Percentiles rank a stretch among this genome's conserved stretches.
Conservation (phyloP, 2,329 filamentous ascomycete species). For the Colletotrichum chlorophyti region DNA sequence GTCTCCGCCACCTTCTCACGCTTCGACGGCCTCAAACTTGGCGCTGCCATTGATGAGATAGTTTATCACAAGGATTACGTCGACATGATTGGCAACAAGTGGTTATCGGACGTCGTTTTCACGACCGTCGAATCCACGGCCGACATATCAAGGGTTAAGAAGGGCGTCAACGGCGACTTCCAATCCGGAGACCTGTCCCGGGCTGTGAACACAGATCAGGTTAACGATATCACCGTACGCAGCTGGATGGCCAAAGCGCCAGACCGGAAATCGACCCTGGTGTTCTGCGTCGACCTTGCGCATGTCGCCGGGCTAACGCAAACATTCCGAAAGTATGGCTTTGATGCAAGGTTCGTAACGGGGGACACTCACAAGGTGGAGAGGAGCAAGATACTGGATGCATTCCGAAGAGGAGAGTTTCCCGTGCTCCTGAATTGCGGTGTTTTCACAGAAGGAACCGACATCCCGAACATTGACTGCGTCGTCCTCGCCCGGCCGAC, state of each 20-base stretch:
- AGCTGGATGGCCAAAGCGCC: constrained; percentile 83
- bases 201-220: constrained; percentile 80
- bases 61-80: constrained; percentile 86
- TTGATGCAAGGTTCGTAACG: constrained; percentile 89
- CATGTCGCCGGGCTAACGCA: constrained; percentile 80
- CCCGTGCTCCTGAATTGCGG: constrained; percentile 94
- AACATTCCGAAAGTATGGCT: constrained; percentile 76
- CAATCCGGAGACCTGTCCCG: constrained; percentile 76
- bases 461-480: constrained; percentile 97
- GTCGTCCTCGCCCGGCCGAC: constrained; percentile 88
- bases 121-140: constrained; percentile 88
- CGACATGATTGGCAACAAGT: constrained; percentile 82
- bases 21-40: constrained; percentile 83
- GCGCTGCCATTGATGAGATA: constrained; percentile 89
- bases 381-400: constrained; percentile 73
- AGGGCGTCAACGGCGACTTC: constrained; percentile 77
- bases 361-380: constrained; percentile 76
- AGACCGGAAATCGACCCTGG: constrained; percentile 81
- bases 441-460: constrained; percentile 96
- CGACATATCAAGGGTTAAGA: constrained; percentile 75
- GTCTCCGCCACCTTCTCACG: constrained; percentile 84
- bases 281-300: constrained; percentile 90
- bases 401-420: constrained; percentile 78
- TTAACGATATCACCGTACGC: constrained; percentile 85
- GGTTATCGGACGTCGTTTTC: constrained; percentile 91